Evolutionary conservation across 192 early-diverging fungal species (phyloP).

Genomic region (Coemansia sp.): DNA sequence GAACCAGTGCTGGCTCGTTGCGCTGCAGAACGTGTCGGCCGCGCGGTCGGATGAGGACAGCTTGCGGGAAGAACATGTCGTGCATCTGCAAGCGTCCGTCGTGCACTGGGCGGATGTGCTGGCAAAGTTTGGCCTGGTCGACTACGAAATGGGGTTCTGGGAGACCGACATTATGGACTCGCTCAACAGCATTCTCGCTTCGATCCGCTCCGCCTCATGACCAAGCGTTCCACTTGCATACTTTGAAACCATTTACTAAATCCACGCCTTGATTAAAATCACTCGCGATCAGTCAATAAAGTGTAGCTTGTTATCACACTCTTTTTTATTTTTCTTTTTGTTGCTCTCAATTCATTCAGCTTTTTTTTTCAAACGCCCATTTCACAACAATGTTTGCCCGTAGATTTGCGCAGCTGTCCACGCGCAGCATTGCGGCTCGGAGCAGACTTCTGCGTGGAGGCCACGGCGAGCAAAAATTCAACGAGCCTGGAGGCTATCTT

Average conservation of each 20-base stretch:
- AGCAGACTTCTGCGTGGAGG: slow-evolving; percentile 59
- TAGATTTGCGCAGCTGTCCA: slow-evolving; percentile 24
- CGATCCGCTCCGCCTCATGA: background rate
- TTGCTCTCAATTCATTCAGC: background rate
- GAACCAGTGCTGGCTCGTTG: slow-evolving; percentile 76
- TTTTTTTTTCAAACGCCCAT: background rate
- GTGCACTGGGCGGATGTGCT: slow-evolving; percentile 68
- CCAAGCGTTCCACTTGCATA: too few relatives aligned
- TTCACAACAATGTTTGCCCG: slow-evolving; percentile 22
- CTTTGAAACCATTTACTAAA: too few relatives aligned
- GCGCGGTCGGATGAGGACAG: slow-evolving; percentile 54
- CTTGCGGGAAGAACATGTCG: slow-evolving; percentile 57
- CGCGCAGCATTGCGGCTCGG: slow-evolving; percentile 10
- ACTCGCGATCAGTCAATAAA: background rate
- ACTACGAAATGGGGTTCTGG: slow-evolving; percentile 84
- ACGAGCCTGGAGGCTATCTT: slow-evolving; percentile 73
- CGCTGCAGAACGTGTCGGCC: slow-evolving; percentile 57
- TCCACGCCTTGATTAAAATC: background rate
- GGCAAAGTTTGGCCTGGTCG: slow-evolving; percentile 73
- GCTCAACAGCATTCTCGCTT: slow-evolving; percentile 54
- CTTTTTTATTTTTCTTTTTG: background rate
- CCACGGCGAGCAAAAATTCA: slow-evolving; percentile 57
- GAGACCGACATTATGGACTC: slow-evolving; percentile 71
- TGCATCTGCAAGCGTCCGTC: slow-evolving; percentile 59
- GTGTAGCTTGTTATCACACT: background rate